Percentiles rank a stretch among this genome's conserved stretches.
Evolutionary conservation across 192 early-diverging fungal genomes (phyloP).

Genomic region (Coemansia sp.): DNA sequence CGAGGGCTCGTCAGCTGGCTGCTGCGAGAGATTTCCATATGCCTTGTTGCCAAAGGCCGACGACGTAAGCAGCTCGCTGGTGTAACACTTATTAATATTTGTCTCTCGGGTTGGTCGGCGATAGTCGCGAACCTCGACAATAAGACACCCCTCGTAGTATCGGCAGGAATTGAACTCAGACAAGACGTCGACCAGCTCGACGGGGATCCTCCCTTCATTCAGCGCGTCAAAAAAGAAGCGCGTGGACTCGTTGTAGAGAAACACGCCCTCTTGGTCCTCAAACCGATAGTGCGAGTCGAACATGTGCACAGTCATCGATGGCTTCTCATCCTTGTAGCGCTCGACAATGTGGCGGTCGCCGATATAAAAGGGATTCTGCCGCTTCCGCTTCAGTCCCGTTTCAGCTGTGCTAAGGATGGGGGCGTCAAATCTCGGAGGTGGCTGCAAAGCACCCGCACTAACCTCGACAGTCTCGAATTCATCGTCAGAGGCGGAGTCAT

Average conservation of each 20-base stretch:
- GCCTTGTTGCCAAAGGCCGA: slow-evolving; percentile 18
- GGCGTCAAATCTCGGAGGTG: neutral
- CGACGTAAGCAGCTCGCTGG: slow-evolving; percentile 40
- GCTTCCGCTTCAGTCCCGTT: slow-evolving; percentile 19
- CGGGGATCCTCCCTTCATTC: slow-evolving; percentile 61
- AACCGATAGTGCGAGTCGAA: slow-evolving; percentile 78
- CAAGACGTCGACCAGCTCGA: slow-evolving; percentile 71
- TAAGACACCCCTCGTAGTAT: slow-evolving; percentile 62
- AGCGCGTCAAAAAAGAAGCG: slow-evolving; percentile 58
- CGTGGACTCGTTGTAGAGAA: slow-evolving; percentile 56
- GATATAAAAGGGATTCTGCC: slow-evolving; percentile 24
- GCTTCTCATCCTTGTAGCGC: slow-evolving; percentile 55
- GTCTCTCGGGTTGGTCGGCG: slow-evolving; percentile 52
- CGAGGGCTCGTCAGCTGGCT: neutral
- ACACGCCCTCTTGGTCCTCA: slow-evolving; percentile 61
- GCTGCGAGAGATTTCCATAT: neutral
- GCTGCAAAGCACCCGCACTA: neutral
- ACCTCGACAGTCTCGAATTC: slow-evolving; percentile 56
- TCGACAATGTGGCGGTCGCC: slow-evolving; percentile 43
- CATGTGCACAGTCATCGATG: slow-evolving; percentile 67
- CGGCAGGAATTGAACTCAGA: slow-evolving; percentile 56
- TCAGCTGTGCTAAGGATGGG: neutral
- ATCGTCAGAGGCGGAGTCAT: slow-evolving; percentile 51
- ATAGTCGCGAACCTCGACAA: slow-evolving; percentile 72
- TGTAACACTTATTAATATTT: slow-evolving; percentile 28